Base-by-base conservation (phyloP, 169 alveolate species). In the Plasmodium fragile region DNA sequence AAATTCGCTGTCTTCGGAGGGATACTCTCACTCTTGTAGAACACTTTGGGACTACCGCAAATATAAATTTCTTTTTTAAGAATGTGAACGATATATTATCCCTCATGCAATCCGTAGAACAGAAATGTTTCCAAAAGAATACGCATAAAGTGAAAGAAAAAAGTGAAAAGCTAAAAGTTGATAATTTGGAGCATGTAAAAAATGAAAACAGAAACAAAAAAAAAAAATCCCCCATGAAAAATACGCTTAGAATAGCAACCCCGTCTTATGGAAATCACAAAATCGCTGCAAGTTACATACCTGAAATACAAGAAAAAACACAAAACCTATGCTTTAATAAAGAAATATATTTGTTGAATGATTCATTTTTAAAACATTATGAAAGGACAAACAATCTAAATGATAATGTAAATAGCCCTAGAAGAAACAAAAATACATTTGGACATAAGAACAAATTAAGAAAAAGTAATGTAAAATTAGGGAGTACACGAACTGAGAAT, bases 51-150 rank as follows among this genome's bases (percentile, higher is more conserved):
- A 22, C 81, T 7, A 52, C 22, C 52, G 81, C 69, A 70, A 82
- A 82, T 82, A 39, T 82, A 22, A 65, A 82, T 22, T 34, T 53
- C 52, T 22, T 82, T 25, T 43, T 59, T 32, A 82, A 53, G 22
- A 69, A 70, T 41, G 69, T 82, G 75, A 69, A 70, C 11, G 92
- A 82, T 82, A 82, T 82, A 70, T 69, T 82, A 39, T 69, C 75
- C 30, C 69, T 82, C 71, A 69, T 82, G 36, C 72, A 82, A 39
- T 70, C 92, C 34, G 32, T 39, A 22, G 43, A 82, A 53, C 55
- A 70, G n/a, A 70, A 41, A 41, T 69, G 36, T 36, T 16, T 34
- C 81, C 72, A 25, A 70, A 39, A 82, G 32, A 65, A 69, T 69
- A 71, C 73, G 30, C 49, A 53, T 70, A 52, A 28, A 53, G 10